Base-by-base conservation (phyloP, 306 rosid genomes). In the Corylus americana region DNA sequence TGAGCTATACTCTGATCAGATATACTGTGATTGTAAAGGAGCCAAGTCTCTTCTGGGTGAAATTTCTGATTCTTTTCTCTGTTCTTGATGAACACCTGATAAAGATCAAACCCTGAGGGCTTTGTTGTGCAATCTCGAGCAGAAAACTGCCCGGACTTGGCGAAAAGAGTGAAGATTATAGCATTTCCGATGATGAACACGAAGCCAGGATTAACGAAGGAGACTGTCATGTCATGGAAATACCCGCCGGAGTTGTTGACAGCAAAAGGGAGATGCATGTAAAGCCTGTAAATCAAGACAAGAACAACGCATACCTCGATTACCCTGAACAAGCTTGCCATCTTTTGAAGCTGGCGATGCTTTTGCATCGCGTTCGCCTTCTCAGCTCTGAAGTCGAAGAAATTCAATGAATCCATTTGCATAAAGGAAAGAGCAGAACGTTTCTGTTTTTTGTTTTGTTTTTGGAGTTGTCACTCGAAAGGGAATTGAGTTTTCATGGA, bases 161-260 rank as follows among this genome's bases (percentile, higher is more conserved):
- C 95, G 31, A 92, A 90, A 16, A 94, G 85, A 27, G 87, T 78
- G 89, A 94, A 87, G 79, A 94, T 79, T 4, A 94, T 94, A 8
- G 79, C 57, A 82, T 94, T 94, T 54, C 98, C 98, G 2, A 94
- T 18, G 0, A 94, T 74, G 25, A 94, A 94, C 78, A 94, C 89
- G 51, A 91, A 91, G 67, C 84, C 85, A 62, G 95, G 95, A 8
- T 87, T 91, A 0, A 86, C 80, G 68, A 94, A 9, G 76, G 79
- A 61, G 20, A 83, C 71, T 0, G 95, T 83, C 6, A 92, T 47
- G 35, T 80, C 90, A 7, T 75, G 84, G 75, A 94, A 80, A 66
- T 82, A 91, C 77, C 83, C 88, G 57, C 91, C 77, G 29, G 91
- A 87, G 81, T 82, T 91, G 83, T 81, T 94, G 47, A 92, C 77